Conservation (phyloP, 108 stramenopile genomes). For the Pseudonitzschia multiseries region DNA sequence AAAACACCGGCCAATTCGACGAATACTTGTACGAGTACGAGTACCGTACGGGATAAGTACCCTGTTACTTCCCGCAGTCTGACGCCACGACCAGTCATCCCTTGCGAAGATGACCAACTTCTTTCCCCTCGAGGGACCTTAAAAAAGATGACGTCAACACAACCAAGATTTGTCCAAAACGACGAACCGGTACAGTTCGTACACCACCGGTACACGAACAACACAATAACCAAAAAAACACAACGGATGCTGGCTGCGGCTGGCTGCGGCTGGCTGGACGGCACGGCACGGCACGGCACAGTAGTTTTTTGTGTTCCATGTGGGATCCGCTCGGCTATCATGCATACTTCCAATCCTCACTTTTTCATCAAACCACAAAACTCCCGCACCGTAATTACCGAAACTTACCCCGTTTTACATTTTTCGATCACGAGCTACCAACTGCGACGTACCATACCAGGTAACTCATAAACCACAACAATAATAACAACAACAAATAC, state of each 20-base stretch:
- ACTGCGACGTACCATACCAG: no score
- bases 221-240: background rate
- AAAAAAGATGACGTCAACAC: background rate
- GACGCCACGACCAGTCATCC: background rate
- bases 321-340: background rate
- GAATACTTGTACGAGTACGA: background rate
- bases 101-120: background rate
- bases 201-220: background rate
- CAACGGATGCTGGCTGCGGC: background rate
- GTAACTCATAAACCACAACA: no score
- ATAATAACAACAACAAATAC: background rate
- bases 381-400: background rate
- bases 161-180: background rate
- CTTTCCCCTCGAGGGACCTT: background rate
- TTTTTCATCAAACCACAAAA: background rate
- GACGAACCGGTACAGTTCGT: background rate
- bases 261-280: no score
- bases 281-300: background rate
- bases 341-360: background rate
- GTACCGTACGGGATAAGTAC: no score
- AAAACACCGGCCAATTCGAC: background rate
- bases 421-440: background rate
- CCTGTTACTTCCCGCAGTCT: background rate
- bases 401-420: background rate
- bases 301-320: no score